phyloP scores from a whole-genome alignment of 2,329 filamentous ascomycete species.

The Fusarium pseudocircinatum region DNA sequence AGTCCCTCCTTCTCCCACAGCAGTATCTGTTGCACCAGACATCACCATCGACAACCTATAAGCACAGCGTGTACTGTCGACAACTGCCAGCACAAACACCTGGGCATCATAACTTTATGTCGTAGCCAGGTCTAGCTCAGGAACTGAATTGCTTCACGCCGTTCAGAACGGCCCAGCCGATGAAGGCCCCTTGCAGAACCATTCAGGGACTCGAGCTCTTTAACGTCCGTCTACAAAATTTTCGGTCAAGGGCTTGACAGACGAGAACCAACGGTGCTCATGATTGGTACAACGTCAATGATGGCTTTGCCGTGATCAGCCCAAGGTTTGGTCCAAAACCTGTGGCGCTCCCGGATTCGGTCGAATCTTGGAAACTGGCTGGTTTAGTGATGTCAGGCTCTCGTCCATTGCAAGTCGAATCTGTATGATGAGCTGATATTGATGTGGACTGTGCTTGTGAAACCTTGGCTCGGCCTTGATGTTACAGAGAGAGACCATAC shows the following conservation, averaged over 20 bases:
- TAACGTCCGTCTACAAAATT: conserved; percentile 51
- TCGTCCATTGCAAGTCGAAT: neutral
- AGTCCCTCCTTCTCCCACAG: neutral
- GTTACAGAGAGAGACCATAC: neutral
- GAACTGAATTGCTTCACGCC: conserved; percentile 6
- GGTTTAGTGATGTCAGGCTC: conserved; percentile 14
- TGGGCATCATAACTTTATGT: conserved; percentile 41
- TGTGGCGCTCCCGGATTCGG: conserved; percentile 29
- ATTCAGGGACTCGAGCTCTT: conserved; percentile 38
- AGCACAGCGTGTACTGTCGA: neutral
- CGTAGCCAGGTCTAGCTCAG: conserved; percentile 47
- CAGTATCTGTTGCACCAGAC: neutral
- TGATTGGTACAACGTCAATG: conserved; percentile 5
- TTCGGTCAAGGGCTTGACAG: neutral
- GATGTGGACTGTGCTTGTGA: neutral
- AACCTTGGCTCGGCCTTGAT: neutral
- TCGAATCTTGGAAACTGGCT: neutral
- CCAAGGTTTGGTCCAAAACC: conserved; percentile 9
- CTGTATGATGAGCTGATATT: neutral
- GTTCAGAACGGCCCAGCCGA: conserved; percentile 31
- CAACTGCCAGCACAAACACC: neutral
- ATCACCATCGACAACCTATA: neutral
- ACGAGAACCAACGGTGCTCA: neutral
- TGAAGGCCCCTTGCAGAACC: conserved; percentile 48
- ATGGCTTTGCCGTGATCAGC: conserved; percentile 5